Base-by-base conservation (phyloP, 257 asterid genomes). In the Henckelia pumila region DNA sequence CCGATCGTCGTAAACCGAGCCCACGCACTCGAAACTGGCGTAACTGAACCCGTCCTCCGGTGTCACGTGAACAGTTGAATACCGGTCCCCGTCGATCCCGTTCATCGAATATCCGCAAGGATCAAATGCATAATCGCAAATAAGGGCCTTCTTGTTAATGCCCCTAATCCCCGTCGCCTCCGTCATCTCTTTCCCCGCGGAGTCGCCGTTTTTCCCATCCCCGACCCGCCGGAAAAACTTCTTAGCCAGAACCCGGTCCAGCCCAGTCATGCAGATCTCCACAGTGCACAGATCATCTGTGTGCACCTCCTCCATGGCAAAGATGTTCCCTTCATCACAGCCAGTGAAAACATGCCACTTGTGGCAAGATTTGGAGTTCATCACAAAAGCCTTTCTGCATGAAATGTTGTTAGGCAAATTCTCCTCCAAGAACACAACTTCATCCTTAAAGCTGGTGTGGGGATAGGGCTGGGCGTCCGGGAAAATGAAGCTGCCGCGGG, bases 91-190 rank as follows among this genome's bases (percentile, higher is more conserved):
- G 26, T 88, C 95, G 3, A 91, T 60, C 0, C 97, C 95, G 61
- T 94, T 94, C 99, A 94, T 94, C 0, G 99, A 94, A 66, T 94
- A 94, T 0, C 99, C 99, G 64, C 99, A 94, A 0, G 99, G 96
- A 60, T 91, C 97, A 29, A 94, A 94, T 6, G 92, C 96, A 64
- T 81, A 94, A 72, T 94, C 99, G 16, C 99, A 94, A 0, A 94
- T 74, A 11, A 84, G 47, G 0, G 96, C 96, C 17, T 74, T 79
- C 7, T 75, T 63, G 33, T 86, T 88, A 9, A 94, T 75, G 7
- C 60, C 76, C 6, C 79, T 21, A 1, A 94, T 88, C 32, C 97
- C 95, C 0, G 95, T 88, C 0, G 71, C 19, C 61, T 80, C 85
- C 37, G 97, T 88, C 97, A 94, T 88, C 68, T 88, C 97, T 61